phyloP scores from a whole-genome alignment of 371 early-diverging fungal genomes.

The Cokeromyces recurvatus region DNA sequence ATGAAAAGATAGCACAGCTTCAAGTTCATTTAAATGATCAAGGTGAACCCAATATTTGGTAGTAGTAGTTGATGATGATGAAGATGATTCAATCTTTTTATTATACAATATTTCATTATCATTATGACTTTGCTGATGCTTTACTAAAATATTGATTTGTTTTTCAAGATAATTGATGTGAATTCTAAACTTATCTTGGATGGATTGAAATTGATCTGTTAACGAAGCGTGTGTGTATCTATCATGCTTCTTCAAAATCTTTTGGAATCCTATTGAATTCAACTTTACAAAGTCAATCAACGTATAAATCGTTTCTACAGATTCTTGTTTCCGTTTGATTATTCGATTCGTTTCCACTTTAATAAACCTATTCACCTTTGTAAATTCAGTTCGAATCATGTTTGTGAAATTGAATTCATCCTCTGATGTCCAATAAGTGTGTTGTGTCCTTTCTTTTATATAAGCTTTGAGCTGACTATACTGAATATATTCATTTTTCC shows the following conservation, averaged over 20 bases:
- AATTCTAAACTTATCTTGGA: constrained; percentile 37
- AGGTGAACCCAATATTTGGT: constrained; percentile 16
- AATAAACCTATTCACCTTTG: constrained; percentile 9
- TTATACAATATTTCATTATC: too few species aligned
- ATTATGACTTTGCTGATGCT: too few species aligned
- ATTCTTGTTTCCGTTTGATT: constrained; percentile 22
- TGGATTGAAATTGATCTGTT: too few species aligned
- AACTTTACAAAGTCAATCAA: constrained; percentile 84
- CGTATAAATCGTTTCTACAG: constrained; percentile 3
- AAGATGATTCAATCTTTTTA: too few species aligned
- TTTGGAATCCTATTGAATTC: constrained; percentile 89
- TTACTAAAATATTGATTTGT: too few species aligned
- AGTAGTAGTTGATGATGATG: constrained; percentile 38
- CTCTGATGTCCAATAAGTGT: constrained; percentile 4
- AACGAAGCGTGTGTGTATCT: too few species aligned
- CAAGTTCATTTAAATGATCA: constrained; percentile 13
- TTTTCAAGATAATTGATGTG: too few species aligned
- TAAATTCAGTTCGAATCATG: neutral
- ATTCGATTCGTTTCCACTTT: constrained; percentile 4
- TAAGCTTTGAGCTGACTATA: constrained; percentile 11
- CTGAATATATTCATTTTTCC: constrained; percentile 18
- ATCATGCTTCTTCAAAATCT: constrained; percentile 94
- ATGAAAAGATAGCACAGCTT: constrained; percentile 17
- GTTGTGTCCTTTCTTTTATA: constrained; percentile 6
- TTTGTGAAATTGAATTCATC: constrained; percentile 11